Conservation (phyloP, 345 rosid species). For the Eucalyptus tenuipes region DNA sequence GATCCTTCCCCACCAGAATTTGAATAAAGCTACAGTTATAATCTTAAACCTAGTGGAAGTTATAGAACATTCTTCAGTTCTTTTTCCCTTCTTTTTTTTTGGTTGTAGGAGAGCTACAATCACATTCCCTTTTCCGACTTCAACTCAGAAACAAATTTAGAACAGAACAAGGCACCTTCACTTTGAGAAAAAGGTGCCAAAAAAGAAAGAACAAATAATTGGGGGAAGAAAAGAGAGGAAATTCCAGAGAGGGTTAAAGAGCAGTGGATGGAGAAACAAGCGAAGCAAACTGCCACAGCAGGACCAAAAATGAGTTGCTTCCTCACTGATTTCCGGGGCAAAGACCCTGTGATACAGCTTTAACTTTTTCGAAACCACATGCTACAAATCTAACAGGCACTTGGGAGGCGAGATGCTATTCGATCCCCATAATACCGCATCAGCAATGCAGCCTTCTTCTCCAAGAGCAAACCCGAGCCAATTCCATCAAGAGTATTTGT, state of each 20-base stretch:
- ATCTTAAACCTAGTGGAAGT: conserved; percentile 34
- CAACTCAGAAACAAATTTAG: conserved; percentile 31
- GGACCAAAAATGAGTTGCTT: conserved; percentile 23
- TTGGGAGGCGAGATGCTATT: conserved; percentile 5
- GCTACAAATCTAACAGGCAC: conserved; percentile 14
- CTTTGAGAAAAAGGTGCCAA: conserved; percentile 16
- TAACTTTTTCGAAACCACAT: not conserved
- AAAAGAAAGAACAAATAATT: not conserved
- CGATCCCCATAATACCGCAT: conserved; percentile 20
- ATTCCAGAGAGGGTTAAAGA: conserved; percentile 1
- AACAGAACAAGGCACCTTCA: conserved; percentile 34
- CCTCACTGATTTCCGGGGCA: conserved; percentile 18
- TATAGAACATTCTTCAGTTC: conserved; percentile 28
- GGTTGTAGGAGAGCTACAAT: conserved; percentile 49
- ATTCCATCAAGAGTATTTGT: not conserved
- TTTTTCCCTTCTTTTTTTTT: not conserved
- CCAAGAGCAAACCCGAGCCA: conserved; percentile 25
- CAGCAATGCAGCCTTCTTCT: conserved; percentile 23
- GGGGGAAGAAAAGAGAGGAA: not conserved
- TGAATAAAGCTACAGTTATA: conserved; percentile 11
- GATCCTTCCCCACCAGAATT: conserved; percentile 36
- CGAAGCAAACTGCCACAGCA: conserved; percentile 29
- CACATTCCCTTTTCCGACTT: conserved; percentile 32
- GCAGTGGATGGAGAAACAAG: not conserved
- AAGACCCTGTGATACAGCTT: conserved; percentile 9